These are phyloP conservation scores for Fusarium transvaalense DNA, from an alignment of 2,329 filamentous ascomycete genomes.

Conservation along the genomic window DNA sequence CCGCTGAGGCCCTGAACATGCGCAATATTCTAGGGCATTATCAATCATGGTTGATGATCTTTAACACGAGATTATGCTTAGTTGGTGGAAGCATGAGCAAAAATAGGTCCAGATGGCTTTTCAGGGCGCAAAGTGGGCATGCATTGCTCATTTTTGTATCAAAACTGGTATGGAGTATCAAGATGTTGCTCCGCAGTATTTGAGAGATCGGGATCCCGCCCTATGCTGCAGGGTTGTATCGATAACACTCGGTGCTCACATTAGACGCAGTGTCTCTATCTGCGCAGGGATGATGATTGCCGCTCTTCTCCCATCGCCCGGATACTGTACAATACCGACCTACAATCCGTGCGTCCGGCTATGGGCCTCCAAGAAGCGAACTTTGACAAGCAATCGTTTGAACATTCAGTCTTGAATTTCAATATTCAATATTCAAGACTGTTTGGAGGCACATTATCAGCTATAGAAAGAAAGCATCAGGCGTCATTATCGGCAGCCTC, in stretches of 20 bases:
- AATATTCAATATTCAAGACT: neutral
- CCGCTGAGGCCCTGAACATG: neutral
- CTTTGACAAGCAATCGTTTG: constrained; percentile 1
- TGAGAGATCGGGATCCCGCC: neutral
- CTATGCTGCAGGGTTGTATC: constrained; percentile 14
- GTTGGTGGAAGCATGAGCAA: constrained; percentile 21
- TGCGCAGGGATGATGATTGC: neutral
- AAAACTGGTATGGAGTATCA: constrained; percentile 2
- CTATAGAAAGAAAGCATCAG: too few species aligned
- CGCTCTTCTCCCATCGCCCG: neutral
- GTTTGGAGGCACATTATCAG: neutral
- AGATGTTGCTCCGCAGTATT: neutral
- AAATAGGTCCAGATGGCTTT: constrained; percentile 9
- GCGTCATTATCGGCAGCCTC: neutral
- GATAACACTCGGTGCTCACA: neutral
- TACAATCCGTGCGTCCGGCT: neutral
- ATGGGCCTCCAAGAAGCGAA: neutral
- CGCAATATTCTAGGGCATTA: neutral
- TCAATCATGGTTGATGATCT: constrained; percentile 1
- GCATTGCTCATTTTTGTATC: constrained; percentile 11
- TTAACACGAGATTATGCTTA: constrained; percentile 12
- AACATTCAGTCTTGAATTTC: neutral
- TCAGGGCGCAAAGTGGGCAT: constrained; percentile 5
- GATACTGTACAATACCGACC: neutral
- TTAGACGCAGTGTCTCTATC: neutral